Base-by-base conservation (phyloP, 148 eudicot species). In the Gaultheria prostrata region DNA sequence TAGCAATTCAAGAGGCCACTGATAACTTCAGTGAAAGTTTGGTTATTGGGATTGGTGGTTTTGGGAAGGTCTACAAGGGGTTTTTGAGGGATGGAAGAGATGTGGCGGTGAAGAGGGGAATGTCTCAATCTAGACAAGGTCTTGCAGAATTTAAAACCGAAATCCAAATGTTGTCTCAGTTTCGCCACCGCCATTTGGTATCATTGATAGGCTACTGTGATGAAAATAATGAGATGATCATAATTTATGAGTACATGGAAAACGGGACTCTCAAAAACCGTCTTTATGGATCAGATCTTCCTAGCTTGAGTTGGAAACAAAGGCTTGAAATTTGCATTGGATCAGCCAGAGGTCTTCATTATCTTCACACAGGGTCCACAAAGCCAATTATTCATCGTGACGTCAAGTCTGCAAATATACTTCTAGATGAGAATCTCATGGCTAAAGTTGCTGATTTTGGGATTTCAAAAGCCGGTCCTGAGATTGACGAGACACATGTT, bases 381-480 rank as follows among this genome's bases (percentile, higher is more conserved):
- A 91, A 90, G 49, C 78, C 93, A 9, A 85, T 93, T 35, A 93
- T 93, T 67, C 95, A 93, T 73, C 94, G 95, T 0, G 94, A 93
- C 82, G 92, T 93, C 12, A 93, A 93, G 83, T 89, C 93, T 49
- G 92, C 95, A 26, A 93, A 93, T 79, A 91, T 93, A 49, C 85
- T 93, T 32, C 89, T 93, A 0, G 93, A 93, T 67, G 93, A 91
- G 87, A 93, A 88, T 82, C 77, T 90, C 30, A 86, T 86, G 88
- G 94, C 95, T 49, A 93, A 93, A 89, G 94, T 93, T 81, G 92
- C 94, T 39, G 95, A 93, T 84, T 93, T 93, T 70, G 95, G 95
- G 61, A 85, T 93, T 35, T 93, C 95, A 6, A 93, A 93, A 85
- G 79, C 85, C 1, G 93, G 94, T 32, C 94, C 95, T 18, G 94